Evolutionary conservation across 1,139 yeast species (phyloP).

Genomic region (Nadsonia starkeyi-henricii): DNA sequence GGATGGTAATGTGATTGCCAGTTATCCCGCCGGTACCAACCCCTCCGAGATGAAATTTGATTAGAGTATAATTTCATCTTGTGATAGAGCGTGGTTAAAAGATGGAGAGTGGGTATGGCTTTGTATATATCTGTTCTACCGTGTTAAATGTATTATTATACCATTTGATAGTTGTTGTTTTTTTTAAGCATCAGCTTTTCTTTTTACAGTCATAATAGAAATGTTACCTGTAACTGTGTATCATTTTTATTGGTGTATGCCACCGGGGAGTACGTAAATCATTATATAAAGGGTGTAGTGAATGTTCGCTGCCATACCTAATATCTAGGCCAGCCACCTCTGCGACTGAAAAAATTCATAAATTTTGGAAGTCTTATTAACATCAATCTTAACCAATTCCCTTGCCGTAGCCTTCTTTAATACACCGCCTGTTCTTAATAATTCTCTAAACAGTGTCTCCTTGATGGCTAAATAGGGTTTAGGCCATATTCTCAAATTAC

Average conservation of each 20-base stretch:
- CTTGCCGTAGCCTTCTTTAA: conserved; percentile 74
- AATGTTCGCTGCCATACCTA: no score
- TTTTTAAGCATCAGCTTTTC: no score
- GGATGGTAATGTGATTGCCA: conserved; percentile 16
- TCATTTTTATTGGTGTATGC: no score
- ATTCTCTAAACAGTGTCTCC: conserved; percentile 80
- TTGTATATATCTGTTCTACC: neutral
- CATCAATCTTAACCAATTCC: conserved; percentile 72
- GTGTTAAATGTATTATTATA: no score
- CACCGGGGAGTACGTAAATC: no score
- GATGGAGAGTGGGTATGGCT: neutral
- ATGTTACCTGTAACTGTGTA: no score
- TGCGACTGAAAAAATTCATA: conserved; percentile 87
- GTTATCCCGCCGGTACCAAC: conserved; percentile 8
- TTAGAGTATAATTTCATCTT: neutral
- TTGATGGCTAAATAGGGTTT: conserved; percentile 90
- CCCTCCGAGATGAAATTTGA: neutral
- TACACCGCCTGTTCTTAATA: conserved; percentile 70
- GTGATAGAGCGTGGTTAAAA: neutral
- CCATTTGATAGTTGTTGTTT: no score
- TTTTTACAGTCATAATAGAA: no score
- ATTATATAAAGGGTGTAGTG: no score
- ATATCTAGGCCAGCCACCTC: conserved; percentile 45
- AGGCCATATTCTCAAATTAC: conserved; percentile 72
- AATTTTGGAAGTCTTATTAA: conserved; percentile 70